These are phyloP conservation scores for Taxillus chinensis DNA, from an alignment of 164 flowering plant species.

Conservation along the genomic window DNA sequence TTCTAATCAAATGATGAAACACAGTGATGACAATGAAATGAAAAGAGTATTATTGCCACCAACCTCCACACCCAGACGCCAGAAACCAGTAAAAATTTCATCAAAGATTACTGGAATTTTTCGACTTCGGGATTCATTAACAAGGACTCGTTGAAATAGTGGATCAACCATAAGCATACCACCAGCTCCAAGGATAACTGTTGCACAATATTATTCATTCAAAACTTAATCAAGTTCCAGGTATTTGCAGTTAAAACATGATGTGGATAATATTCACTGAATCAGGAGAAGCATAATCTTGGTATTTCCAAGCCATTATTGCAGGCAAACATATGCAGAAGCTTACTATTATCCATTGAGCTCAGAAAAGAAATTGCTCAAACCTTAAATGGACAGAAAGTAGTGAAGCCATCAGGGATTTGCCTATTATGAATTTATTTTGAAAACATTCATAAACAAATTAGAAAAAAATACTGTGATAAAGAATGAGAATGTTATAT, in stretches of 20 bases:
- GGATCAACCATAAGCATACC: conserved; percentile 99
- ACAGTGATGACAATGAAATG: conserved; percentile 8
- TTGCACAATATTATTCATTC: conserved; percentile 7
- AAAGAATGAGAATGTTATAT: no score
- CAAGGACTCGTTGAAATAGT: conserved; percentile 79
- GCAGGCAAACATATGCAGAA: no score
- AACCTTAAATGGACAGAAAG: no score
- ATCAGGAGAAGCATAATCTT: background rate
- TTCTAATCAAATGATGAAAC: conserved; percentile 2
- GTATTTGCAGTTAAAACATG: background rate
- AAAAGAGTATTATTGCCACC: conserved; percentile 3
- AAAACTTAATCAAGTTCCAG: conserved; percentile 1
- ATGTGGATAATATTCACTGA: no score
- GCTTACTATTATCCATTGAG: no score
- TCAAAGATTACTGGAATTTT: conserved; percentile 88
- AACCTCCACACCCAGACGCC: conserved; percentile 98
- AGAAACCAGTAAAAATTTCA: conserved; percentile 93
- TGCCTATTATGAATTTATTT: no score
- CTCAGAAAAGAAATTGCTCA: no score
- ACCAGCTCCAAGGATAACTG: conserved; percentile 89
- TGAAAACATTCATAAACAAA: no score
- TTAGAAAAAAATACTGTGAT: no score
- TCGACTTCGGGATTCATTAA: conserved; percentile 52
- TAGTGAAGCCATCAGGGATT: no score
- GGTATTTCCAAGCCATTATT: background rate